Base-by-base conservation (phyloP, 345 rosid genomes). In the Arabidopsis arenosa region DNA sequence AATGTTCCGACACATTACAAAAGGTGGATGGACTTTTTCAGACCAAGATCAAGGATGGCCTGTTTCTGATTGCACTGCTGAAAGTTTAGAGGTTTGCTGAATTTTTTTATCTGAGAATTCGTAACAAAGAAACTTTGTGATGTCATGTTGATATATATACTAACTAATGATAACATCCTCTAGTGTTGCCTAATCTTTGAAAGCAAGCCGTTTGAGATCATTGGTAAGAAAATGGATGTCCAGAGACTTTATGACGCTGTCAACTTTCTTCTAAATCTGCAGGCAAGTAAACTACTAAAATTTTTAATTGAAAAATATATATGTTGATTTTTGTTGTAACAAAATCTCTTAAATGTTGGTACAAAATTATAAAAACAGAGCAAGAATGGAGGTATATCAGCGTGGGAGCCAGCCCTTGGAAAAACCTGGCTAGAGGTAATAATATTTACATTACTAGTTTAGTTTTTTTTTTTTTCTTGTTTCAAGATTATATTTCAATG, bases 61-160 rank as follows among this genome's bases (percentile, higher is more conserved):
- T 76, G 88, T 86, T 61, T 88, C 92, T n/a, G 92, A 88, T 68
- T 88, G 93, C 72, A 88, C 93, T 9, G 90, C 85, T 17, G 93
- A 88, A 75, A 86, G 88, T 23, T 51, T 86, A 56, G 87, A 81
- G 83, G 89, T 23, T 23, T 23, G 26, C 26, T 23, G 26, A 1
- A 1, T 23, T 23, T 23, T 23, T 23, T 23, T 1, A 23, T 23
- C 26, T 23, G 26, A 23, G 26, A 23, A 23, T 23, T 23, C 26
- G 26, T 23, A 23, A 23, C 26, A 23, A 1, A 23, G 26, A 23
- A 23, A 23, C 26, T 23, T 23, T 23, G 26, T 23, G 26, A 23
- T 23, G 26, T 23, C 26, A 23, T 23, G 26, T 23, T 23, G 26
- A 23, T 23, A 23, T 23, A 23, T 23, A 23, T 23, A 23, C 26